Conservation (phyloP, 2,329 filamentous ascomycete species). For the Chaetomium sp. region DNA sequence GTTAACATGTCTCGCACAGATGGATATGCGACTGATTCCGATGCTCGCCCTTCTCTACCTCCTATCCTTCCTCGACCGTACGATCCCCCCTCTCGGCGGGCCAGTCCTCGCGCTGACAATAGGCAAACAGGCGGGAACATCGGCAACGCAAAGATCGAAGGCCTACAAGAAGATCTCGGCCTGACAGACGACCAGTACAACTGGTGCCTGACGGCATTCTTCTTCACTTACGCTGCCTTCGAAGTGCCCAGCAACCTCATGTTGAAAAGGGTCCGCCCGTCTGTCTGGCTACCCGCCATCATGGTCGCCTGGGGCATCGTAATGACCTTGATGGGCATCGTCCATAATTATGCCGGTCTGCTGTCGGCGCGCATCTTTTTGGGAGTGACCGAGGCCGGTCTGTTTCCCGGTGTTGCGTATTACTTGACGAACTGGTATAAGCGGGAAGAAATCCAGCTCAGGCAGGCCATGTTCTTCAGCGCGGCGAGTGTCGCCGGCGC, state of each 20-base stretch:
- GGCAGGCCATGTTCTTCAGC: constrained; percentile 76
- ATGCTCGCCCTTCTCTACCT: constrained; percentile 70
- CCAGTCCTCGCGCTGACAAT: not conserved
- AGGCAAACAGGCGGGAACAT: constrained; percentile 57
- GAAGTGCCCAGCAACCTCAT: constrained; percentile 78
- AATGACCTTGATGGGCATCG: constrained; percentile 58
- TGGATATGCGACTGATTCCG: constrained; percentile 57
- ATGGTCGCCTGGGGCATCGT: constrained; percentile 64
- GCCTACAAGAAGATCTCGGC: constrained; percentile 53
- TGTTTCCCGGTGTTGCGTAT: constrained; percentile 66
- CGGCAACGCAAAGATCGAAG: constrained; percentile 67
- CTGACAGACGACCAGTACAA: constrained; percentile 73
- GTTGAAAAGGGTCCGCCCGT: constrained; percentile 72
- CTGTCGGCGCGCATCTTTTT: constrained; percentile 58
- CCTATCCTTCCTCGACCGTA: constrained; percentile 67
- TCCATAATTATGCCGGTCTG: constrained; percentile 51
- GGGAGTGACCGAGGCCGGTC: constrained; percentile 66
- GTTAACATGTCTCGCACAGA: constrained; percentile 40
- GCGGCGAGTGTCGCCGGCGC: constrained; percentile 78
- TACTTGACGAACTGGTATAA: constrained; percentile 63
- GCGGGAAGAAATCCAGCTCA: constrained; percentile 56
- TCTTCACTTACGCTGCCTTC: constrained; percentile 76
- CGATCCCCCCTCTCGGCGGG: constrained; percentile 19
- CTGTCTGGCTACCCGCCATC: constrained; percentile 73
- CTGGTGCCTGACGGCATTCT: constrained; percentile 70